phyloP scores from a whole-genome alignment of 2,329 filamentous ascomycete species.

The Botrytis fabae region DNA sequence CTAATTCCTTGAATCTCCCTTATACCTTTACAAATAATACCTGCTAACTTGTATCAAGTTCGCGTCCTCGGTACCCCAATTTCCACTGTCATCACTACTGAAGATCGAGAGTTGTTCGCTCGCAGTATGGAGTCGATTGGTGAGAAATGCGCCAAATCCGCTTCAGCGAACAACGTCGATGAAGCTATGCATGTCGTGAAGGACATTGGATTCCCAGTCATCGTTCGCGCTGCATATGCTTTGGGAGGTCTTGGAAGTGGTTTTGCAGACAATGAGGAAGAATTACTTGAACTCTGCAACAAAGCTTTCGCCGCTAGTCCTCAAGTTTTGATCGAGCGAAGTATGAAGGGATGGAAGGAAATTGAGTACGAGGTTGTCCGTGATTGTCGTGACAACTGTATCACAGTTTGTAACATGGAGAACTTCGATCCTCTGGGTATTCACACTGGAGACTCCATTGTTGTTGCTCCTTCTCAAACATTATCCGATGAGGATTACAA shows the following conservation, averaged over 20 bases:
- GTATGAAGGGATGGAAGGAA: constrained; percentile 99
- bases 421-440: constrained; percentile 98
- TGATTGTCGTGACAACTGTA: constrained; percentile 97
- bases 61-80: constrained; percentile 72
- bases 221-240: constrained; percentile 94
- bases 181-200: constrained; percentile 87
- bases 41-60: not conserved
- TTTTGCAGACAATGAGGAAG: constrained; percentile 90
- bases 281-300: constrained; percentile 89
- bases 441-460: constrained; percentile 98
- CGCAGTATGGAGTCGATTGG: constrained; percentile 95
- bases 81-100: constrained; percentile 87
- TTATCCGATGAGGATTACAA: constrained; percentile 98
- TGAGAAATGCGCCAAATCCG: constrained; percentile 95
- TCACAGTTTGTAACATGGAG: constrained; percentile 98
- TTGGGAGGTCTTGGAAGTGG: constrained; percentile 94
- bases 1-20: no score
- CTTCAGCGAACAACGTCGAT: constrained; percentile 87
- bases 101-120: constrained; percentile 94
- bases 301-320: constrained; percentile 90
- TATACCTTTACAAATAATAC: no score
- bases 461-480: constrained; percentile 95
- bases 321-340: constrained; percentile 97
- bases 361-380: constrained; percentile 98
- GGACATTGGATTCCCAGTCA: constrained; percentile 92